Conservation (phyloP, 1,284 basidiomycete species). For the Cutaneotrichosporon dermatis region DNA sequence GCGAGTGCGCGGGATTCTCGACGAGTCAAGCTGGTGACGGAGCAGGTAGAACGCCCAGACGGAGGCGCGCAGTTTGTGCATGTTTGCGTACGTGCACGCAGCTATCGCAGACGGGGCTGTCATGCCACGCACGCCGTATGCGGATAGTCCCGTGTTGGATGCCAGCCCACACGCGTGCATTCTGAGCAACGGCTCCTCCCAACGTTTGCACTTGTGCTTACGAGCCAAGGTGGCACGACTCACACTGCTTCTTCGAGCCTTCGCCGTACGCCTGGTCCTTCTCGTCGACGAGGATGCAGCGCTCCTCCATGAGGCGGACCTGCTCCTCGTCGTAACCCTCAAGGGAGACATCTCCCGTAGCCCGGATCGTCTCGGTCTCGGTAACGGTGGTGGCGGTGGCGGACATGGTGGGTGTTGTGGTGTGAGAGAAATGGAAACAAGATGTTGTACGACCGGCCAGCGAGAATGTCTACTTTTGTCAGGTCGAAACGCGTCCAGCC, state of each 20-base stretch:
- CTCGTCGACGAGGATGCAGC: constrained; percentile 91
- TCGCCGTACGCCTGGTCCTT: constrained; percentile 85
- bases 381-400: not conserved
- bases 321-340: constrained; percentile 51
- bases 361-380: not conserved
- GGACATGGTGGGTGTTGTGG: not conserved
- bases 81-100: no score
- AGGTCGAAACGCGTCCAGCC: not conserved
- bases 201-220: no score
- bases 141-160: no score
- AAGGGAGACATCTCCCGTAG: constrained; percentile 20
- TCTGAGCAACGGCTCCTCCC: no score
- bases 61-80: no score
- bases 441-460: not conserved
- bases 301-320: constrained; percentile 88
- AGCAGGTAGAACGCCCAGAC: no score
- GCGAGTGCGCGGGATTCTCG: no score
- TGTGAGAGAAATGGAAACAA: not conserved
- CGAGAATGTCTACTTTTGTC: not conserved
- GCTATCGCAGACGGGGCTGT: no score
- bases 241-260: constrained; percentile 94
- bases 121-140: no score
- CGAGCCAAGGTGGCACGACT: constrained; percentile 36
- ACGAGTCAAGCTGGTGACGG: no score
- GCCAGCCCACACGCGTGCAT: no score